Evolutionary conservation across 345 rosid genomes (phyloP).

Genomic region (Camelina hispida): DNA sequence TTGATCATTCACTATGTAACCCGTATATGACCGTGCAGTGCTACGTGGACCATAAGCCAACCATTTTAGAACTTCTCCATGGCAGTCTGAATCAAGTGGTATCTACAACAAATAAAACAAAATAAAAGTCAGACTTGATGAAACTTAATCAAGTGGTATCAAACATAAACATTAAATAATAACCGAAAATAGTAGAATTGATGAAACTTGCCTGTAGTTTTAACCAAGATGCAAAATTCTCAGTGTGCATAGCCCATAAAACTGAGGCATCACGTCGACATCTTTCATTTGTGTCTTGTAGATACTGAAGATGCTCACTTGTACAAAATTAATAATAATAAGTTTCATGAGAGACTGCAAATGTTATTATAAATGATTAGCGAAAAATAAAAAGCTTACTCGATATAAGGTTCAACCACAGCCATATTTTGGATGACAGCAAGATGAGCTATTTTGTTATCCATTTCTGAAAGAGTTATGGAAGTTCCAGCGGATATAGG

Average conservation of each 20-base stretch:
- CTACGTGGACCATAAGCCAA: background rate
- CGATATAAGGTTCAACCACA: background rate
- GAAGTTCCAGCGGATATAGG: background rate
- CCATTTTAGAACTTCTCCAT: background rate
- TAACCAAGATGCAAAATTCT: no score
- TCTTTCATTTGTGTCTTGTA: background rate
- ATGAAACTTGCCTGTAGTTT: no score
- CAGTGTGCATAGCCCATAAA: background rate
- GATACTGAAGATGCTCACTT: background rate
- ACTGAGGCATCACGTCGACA: background rate
- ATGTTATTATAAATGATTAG: no score
- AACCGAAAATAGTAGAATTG: no score
- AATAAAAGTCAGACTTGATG: background rate
- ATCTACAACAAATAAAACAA: background rate
- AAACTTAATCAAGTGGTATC: no score
- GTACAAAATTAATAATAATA: no score
- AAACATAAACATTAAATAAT: rapidly evolving
- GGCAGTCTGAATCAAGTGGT: background rate
- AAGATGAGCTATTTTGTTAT: background rate
- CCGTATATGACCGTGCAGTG: background rate
- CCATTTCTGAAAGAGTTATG: background rate
- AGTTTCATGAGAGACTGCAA: background rate
- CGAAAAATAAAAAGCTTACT: background rate
- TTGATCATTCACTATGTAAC: background rate
- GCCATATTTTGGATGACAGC: background rate